Conservation (phyloP, 2,329 filamentous ascomycete genomes). For the Venturia pyrina region DNA sequence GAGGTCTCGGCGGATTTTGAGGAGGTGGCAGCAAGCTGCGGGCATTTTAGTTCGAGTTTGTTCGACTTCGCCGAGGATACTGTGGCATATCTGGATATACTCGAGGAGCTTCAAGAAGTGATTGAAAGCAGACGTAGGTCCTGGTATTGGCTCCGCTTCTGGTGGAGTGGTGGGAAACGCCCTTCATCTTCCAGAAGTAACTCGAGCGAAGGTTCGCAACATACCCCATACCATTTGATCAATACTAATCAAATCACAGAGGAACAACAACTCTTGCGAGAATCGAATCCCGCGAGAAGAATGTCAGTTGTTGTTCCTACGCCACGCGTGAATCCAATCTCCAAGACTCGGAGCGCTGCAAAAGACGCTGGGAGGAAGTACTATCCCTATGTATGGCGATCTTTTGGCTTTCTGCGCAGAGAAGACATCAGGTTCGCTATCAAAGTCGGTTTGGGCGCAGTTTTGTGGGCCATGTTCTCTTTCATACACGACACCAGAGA, state of each 20-base stretch:
- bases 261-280: constrained; percentile 1
- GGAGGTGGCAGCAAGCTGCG: constrained; percentile 94
- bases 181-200: constrained; percentile 6
- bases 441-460: constrained; percentile 86
- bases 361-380: background rate
- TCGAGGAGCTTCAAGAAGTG: constrained; percentile 78
- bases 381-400: constrained; percentile 35
- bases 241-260: background rate
- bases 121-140: constrained; percentile 53
- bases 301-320: constrained; percentile 7
- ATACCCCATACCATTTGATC: background rate
- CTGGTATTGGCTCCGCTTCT: constrained; percentile 84
- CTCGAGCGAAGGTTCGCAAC: constrained; percentile 14
- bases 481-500: constrained; percentile 72
- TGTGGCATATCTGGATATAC: constrained; percentile 66
- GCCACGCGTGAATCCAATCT: background rate
- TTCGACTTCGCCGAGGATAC: constrained; percentile 88
- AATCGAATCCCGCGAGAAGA: constrained; percentile 6
- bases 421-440: constrained; percentile 71
- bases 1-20: constrained; percentile 87
- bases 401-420: constrained; percentile 46
- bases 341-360: background rate
- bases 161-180: constrained; percentile 35
- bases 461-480: constrained; percentile 79
- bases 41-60: constrained; percentile 88